Evolutionary conservation across 352 stramenopile species (phyloP), one percentile per base, ranked within the genome.

Genomic region (Pythium monospermum): DNA sequence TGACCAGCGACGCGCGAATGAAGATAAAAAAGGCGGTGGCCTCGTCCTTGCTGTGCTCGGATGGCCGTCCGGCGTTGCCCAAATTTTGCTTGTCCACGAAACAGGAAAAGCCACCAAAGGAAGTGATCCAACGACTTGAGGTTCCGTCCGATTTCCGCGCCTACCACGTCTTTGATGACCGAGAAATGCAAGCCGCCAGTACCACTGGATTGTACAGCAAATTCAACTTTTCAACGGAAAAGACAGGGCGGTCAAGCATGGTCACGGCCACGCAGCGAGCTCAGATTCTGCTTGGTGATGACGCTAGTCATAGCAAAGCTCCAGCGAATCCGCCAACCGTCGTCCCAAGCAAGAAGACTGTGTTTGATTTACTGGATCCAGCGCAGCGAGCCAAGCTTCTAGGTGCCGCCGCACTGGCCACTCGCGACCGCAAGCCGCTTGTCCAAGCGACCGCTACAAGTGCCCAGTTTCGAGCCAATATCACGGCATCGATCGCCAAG

Each of bases 401-500:
- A 16, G 33, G 61, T 50, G 65, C 66, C 39, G 76, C 40, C 19
- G 18, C 49, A 33, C n/a, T n/a, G n/a, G 48, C 39, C 13, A 30
- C 39, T 39, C 58, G 61, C 42, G 50, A 60, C 10, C 61, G 75
- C 5, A 64, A 84, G n/a, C 64, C 70, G 13, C 56, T 87, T 21
- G 53, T 71, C 4, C 33, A 53, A 18, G 57, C 59, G 15, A n/a
- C n/a, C n/a, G 66, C 49, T 18, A 36, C 36, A 21, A 68, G 67
- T 10, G 67, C 73, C 8, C 66, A 84, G 26, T 80, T 93, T 55
- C 75, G 76, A 38, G 79, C 79, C 19, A 87, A 73, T 33, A 90
- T 94, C 33, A 73, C 81, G 40, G 81, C 81, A 1, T 88, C 80
- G 10, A 91, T 94, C 54, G 71, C 81, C 4, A 92, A 90, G 59